phyloP scores from a whole-genome alignment of 495 filamentous ascomycete genomes.

The Penicillium macrosclerotiorum region DNA sequence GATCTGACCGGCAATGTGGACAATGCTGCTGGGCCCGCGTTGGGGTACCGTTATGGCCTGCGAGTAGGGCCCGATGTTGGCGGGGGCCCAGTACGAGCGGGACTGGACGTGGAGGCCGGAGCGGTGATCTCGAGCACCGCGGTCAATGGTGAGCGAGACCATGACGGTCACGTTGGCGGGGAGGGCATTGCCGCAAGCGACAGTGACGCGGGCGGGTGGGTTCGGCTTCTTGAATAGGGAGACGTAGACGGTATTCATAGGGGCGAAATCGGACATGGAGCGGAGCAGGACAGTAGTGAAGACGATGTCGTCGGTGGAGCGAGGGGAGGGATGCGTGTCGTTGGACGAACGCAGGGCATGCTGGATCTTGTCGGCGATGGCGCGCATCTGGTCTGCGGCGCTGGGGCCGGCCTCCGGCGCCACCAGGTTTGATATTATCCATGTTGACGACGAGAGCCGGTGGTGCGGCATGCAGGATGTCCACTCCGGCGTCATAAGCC shows the following conservation, averaged over 20 bases:
- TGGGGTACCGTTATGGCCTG: constrained; percentile 74
- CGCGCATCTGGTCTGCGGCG: constrained; percentile 44
- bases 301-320: constrained; percentile 57
- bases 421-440: constrained; percentile 45
- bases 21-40: constrained; percentile 33
- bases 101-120: constrained; percentile 86
- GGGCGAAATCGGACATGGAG: constrained; percentile 72
- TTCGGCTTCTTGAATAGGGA: constrained; percentile 67
- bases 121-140: constrained; percentile 29
- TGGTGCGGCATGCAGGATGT: constrained; percentile 12
- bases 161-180: constrained; percentile 59
- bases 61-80: constrained; percentile 96
- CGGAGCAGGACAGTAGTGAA: constrained; percentile 75
- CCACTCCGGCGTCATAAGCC: constrained; percentile 17
- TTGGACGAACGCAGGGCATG: constrained; percentile 25
- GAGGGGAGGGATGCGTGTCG: constrained; percentile 6
- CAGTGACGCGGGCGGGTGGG: constrained; percentile 79
- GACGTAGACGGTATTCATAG: constrained; percentile 72
- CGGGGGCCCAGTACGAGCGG: constrained; percentile 94
- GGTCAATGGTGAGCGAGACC: constrained; percentile 51
- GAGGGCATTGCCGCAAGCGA: constrained; percentile 68
- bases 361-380: constrained; percentile 37
- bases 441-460: constrained; percentile 22
- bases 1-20: constrained; percentile 85
- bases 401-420: constrained; percentile 38